phyloP scores from a whole-genome alignment of 306 rosid species.

The Inga oerstediana region DNA sequence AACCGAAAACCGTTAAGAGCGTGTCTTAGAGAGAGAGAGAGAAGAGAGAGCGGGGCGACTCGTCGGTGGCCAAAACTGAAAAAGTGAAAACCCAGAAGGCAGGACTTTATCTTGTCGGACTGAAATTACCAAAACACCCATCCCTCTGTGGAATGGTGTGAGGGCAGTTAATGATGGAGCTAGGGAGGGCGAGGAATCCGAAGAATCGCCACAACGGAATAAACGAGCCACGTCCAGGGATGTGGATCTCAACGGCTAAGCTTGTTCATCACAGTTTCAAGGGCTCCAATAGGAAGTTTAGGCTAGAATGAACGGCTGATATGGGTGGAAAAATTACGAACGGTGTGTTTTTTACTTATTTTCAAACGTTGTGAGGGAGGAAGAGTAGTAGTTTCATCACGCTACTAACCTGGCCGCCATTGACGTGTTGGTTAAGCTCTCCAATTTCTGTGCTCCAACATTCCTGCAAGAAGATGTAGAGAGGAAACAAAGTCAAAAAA shows the following conservation, averaged over 20 bases:
- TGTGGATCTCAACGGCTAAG: constrained; percentile 57
- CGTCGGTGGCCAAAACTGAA: constrained; percentile 20
- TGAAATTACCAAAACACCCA: constrained; percentile 37
- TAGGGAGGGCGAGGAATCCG: constrained; percentile 43
- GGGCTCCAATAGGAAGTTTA: neutral
- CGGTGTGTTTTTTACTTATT: neutral
- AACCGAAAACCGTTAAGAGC: constrained; percentile 54
- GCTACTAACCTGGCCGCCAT: constrained; percentile 77
- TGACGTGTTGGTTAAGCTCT: constrained; percentile 74
- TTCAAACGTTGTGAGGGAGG: neutral
- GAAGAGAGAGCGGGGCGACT: neutral
- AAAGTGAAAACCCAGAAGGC: neutral
- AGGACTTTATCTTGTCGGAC: neutral
- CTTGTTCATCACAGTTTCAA: constrained; percentile 28
- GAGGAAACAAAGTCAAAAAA: neutral
- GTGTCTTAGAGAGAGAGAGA: constrained; percentile 29
- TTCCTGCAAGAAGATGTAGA: constrained; percentile 39
- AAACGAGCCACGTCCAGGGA: constrained; percentile 69
- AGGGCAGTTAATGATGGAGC: neutral
- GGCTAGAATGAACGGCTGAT: constrained; percentile 40
- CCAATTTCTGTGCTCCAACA: constrained; percentile 48
- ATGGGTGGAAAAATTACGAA: constrained; percentile 4
- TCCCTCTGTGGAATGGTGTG: neutral
- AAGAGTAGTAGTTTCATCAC: neutral
- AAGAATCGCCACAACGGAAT: constrained; percentile 59